These are phyloP conservation scores for Alnus glutinosa DNA, from an alignment of 306 rosid species.

Conservation along the genomic window DNA sequence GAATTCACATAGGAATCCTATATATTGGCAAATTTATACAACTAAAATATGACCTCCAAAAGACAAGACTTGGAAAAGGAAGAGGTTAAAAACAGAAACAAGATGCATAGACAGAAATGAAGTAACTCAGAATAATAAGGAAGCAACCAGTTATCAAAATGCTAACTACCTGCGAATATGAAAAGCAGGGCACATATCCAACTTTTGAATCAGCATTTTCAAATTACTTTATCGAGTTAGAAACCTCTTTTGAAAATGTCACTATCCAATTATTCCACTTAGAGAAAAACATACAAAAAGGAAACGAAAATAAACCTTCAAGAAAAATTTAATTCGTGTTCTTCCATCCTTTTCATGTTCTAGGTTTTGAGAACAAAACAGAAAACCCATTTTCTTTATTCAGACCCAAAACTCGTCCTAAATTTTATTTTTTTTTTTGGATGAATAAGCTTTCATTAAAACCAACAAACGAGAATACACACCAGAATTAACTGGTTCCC, in stretches of 20 bases:
- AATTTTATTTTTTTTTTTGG: not conserved
- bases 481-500: too few relatives aligned
- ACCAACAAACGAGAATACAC: too few relatives aligned
- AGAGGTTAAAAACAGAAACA: not conserved
- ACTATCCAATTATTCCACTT: not conserved
- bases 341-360: not conserved
- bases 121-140: constrained; percentile 4
- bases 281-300: not conserved
- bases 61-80: not conserved
- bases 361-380: not conserved
- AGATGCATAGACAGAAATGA: constrained; percentile 2
- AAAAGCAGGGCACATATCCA: constrained; percentile 7
- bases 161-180: not conserved
- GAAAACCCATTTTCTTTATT: not conserved
- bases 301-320: not conserved
- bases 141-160: not conserved
- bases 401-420: not conserved
- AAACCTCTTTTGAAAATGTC: not conserved
- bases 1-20: not conserved
- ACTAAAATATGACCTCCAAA: constrained; percentile 2
- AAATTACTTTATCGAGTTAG: not conserved
- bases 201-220: constrained; percentile 11
- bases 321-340: not conserved
- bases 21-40: not conserved
- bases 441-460: too few relatives aligned